Conservation (phyloP, 768 basidiomycete genomes). For the Mycena filopes region DNA sequence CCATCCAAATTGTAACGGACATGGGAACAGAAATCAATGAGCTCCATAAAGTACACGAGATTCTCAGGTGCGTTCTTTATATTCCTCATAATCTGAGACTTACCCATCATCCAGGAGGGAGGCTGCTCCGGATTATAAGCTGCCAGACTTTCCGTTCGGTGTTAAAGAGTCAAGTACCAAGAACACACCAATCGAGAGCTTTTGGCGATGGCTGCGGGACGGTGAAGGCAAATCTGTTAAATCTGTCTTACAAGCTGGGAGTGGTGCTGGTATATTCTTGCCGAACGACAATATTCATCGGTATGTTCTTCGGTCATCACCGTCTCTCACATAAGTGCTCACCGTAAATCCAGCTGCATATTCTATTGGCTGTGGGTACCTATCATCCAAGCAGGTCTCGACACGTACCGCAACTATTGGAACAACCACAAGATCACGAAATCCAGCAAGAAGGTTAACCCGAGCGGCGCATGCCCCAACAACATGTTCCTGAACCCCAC, state of each 20-base stretch:
- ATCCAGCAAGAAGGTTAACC: slow-evolving; percentile 5
- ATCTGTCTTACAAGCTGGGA: background rate
- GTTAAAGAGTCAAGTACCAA: slow-evolving; percentile 5
- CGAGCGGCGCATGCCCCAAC: slow-evolving; percentile 4
- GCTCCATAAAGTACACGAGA: background rate
- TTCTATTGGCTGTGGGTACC: slow-evolving; percentile 12
- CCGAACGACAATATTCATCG: background rate
- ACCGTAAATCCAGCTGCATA: background rate
- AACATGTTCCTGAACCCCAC: slow-evolving; percentile 8
- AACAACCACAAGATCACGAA: slow-evolving; percentile 5
- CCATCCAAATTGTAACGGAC: background rate
- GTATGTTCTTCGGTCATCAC: background rate
- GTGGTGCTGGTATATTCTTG: background rate
- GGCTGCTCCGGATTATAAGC: background rate
- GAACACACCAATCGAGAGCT: slow-evolving; percentile 12
- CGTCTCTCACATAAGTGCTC: background rate
- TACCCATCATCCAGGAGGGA: background rate
- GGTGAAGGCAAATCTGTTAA: background rate
- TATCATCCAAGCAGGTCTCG: background rate
- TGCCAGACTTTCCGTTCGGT: background rate
- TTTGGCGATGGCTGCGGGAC: background rate
- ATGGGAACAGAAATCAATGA: slow-evolving; percentile 5
- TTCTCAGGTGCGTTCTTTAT: background rate
- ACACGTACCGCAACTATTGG: slow-evolving; percentile 4
- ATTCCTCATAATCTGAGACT: background rate